Percentiles rank a stretch among this genome's conserved stretches.
Conservation (phyloP, 2,329 filamentous ascomycete genomes). For the Colletotrichum sp. region DNA sequence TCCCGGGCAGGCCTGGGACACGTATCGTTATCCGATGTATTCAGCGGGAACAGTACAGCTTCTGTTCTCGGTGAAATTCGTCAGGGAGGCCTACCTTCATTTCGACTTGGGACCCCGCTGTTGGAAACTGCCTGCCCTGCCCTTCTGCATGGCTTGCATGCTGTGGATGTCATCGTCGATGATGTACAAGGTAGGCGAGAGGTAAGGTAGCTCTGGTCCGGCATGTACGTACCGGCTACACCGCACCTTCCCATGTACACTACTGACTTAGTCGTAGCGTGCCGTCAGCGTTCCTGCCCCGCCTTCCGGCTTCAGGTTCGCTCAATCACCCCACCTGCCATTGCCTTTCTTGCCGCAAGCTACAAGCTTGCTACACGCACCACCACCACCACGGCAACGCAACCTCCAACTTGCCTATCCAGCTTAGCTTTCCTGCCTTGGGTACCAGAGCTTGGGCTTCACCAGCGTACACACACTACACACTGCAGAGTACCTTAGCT, state of each 20-base stretch:
- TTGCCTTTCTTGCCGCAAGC: background rate
- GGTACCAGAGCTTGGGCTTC: background rate
- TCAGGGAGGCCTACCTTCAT: background rate
- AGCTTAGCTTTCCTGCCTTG: background rate
- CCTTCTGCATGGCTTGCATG: background rate
- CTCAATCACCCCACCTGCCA: background rate
- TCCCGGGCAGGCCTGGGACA: background rate
- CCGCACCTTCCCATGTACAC: background rate
- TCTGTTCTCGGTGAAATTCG: background rate
- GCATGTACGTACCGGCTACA: background rate
- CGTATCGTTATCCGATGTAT: background rate
- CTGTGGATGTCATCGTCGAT: background rate
- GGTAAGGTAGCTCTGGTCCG: background rate
- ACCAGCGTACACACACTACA: too few species aligned
- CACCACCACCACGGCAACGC: background rate
- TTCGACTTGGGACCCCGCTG: background rate
- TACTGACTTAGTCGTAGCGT: background rate
- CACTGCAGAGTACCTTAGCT: background rate
- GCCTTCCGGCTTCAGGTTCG: background rate
- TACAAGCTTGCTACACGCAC: background rate
- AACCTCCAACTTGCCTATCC: background rate
- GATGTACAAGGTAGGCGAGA: background rate
- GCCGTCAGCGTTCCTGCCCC: background rate
- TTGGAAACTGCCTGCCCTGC: background rate
- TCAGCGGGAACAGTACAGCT: background rate